Percentiles rank a stretch among this genome's conserved stretches.
Conservation (phyloP, 2,329 filamentous ascomycete genomes). For the Stromatinia cepivora region DNA sequence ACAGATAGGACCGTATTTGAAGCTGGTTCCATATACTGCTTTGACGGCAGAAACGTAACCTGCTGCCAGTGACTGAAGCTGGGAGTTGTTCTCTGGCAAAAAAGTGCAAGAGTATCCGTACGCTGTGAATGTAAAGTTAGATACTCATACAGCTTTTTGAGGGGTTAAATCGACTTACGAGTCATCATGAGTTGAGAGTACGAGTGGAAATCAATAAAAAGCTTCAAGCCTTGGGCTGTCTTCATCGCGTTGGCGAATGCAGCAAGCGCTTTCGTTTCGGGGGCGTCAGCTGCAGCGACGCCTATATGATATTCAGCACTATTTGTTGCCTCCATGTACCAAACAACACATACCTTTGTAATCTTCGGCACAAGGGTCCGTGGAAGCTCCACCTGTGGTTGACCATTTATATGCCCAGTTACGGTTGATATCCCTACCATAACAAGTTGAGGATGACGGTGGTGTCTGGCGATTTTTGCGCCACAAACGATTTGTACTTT, state of each 20-base stretch:
- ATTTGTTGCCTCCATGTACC: not conserved
- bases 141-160: not conserved
- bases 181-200: constrained; percentile 61
- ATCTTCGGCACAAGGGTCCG: constrained; percentile 52
- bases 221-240: constrained; percentile 51
- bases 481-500: constrained; percentile 59
- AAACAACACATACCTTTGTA: constrained; percentile 43
- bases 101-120: constrained; percentile 61
- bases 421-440: constrained; percentile 58
- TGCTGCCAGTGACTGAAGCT: constrained; percentile 51
- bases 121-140: constrained; percentile 33
- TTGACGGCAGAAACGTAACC: constrained; percentile 54
- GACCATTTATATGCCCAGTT: constrained; percentile 57
- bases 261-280: constrained; percentile 54
- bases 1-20: constrained; percentile 52
- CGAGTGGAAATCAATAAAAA: constrained; percentile 66
- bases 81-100: constrained; percentile 48
- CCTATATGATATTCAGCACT: constrained; percentile 37
- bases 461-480: constrained; percentile 57
- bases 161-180: constrained; percentile 34
- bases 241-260: constrained; percentile 49
- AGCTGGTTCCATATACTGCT: constrained; percentile 52
- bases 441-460: constrained; percentile 43
- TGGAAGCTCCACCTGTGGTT: constrained; percentile 49
- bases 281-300: constrained; percentile 46